These are phyloP conservation scores for Lactifluus echinatus DNA, from an alignment of 768 basidiomycete genomes.

Conservation along the genomic window DNA sequence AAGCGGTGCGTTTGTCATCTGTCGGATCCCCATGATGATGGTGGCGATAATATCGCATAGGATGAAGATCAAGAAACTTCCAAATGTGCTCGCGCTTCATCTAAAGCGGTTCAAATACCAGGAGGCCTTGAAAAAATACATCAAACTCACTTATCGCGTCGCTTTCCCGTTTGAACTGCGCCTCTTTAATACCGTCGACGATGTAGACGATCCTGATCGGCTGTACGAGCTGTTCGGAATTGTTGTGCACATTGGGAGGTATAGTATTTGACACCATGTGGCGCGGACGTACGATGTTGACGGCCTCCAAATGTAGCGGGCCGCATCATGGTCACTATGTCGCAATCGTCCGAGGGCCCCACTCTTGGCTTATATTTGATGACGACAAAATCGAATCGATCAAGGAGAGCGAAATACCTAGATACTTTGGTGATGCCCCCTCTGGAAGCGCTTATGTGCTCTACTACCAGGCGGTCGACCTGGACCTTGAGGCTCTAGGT, in stretches of 20 bases:
- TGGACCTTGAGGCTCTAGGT: slow-evolving; percentile 80
- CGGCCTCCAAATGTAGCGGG: slow-evolving; percentile 45
- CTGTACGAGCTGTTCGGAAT: slow-evolving; percentile 93
- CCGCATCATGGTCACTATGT: slow-evolving; percentile 99
- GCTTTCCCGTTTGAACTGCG: slow-evolving; percentile 94
- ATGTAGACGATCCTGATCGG: slow-evolving; percentile 83
- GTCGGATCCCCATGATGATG: slow-evolving; percentile 4
- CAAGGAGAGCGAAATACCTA: slow-evolving; percentile 81
- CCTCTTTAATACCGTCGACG: slow-evolving; percentile 95
- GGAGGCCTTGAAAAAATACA: slow-evolving; percentile 81
- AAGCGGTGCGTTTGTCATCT: slow-evolving; percentile 57
- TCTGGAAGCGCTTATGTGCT: slow-evolving; percentile 91
- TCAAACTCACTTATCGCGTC: slow-evolving; percentile 94
- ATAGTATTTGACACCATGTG: slow-evolving; percentile 26
- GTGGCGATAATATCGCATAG: slow-evolving; percentile 32
- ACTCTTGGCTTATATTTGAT: slow-evolving; percentile 86
- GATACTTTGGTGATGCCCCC: slow-evolving; percentile 89
- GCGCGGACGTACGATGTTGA: slow-evolving; percentile 9
- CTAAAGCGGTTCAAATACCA: slow-evolving; percentile 99
- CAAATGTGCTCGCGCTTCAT: slow-evolving; percentile 91
- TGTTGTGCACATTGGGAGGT: slow-evolving; percentile 99
- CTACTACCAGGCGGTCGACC: slow-evolving; percentile 91
- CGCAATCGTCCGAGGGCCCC: slow-evolving; percentile 81
- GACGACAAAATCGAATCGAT: slow-evolving; percentile 88
- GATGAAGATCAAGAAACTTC: slow-evolving; percentile 98